These are phyloP conservation scores for Auxenochlorella pyrenoidosa DNA, from an alignment of 139 green algal genomes.

Conservation along the genomic window DNA sequence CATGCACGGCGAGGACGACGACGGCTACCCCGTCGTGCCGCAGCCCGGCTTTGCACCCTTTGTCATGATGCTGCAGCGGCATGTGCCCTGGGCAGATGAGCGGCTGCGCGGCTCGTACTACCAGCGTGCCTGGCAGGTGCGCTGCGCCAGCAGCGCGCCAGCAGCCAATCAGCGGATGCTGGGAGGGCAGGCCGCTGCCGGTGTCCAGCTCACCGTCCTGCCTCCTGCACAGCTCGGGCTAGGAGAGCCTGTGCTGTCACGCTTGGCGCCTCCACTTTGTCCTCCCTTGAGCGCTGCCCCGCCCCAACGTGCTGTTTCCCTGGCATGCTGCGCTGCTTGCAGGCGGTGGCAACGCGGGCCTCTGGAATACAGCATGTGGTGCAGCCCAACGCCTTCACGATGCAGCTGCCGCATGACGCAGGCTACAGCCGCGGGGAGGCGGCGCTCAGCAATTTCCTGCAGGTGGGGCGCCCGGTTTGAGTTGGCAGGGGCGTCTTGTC, in stretches of 20 bases:
- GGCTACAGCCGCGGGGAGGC: conserved; percentile 11
- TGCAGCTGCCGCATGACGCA: conserved; percentile 24
- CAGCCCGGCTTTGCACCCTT: conserved; percentile 35
- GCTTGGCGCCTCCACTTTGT: too few species aligned
- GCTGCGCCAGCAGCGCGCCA: neutral
- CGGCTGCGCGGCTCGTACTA: conserved; percentile 29
- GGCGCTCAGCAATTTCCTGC: neutral
- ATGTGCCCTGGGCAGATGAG: conserved; percentile 33
- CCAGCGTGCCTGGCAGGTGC: conserved; percentile 25
- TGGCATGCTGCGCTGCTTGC: neutral
- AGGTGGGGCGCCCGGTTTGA: neutral
- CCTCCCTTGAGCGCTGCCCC: too few species aligned
- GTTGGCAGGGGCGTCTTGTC: too few species aligned
- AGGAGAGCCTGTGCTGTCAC: neutral
- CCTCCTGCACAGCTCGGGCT: too few species aligned
- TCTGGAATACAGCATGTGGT: conserved; percentile 17
- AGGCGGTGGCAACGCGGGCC: neutral
- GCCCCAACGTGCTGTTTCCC: neutral
- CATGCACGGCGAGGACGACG: conserved; percentile 20
- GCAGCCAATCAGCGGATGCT: neutral
- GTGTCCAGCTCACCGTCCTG: too few species aligned
- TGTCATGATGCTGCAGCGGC: conserved; percentile 22
- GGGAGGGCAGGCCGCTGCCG: neutral
- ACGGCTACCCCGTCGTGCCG: conserved; percentile 15
- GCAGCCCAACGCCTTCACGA: conserved; percentile 26